Conservation (phyloP, 805 yeast genomes). For the Brettanomyces custersianus region DNA sequence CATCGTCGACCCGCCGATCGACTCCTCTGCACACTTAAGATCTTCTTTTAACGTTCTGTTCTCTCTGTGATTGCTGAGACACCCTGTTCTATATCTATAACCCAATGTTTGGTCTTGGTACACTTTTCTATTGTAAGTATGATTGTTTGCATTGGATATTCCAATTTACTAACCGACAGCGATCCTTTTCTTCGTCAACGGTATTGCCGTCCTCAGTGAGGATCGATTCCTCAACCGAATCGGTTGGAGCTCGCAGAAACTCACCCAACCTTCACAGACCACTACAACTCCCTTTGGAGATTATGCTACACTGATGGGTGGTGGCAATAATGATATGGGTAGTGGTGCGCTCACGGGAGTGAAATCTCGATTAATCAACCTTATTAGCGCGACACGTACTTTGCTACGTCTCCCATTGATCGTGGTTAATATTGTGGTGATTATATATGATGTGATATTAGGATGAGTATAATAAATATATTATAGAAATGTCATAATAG, state of each 20-base stretch:
- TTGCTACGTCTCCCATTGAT: constrained; percentile 49
- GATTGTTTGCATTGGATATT: background rate
- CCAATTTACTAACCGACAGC: constrained; percentile 17
- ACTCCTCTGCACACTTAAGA: too few relatives aligned
- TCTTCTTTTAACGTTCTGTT: too few relatives aligned
- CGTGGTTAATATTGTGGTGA: constrained; percentile 38
- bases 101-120: constrained; percentile 48
- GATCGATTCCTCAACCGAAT: constrained; percentile 44
- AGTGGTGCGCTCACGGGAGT: constrained; percentile 21
- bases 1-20: too few relatives aligned
- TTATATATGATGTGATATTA: constrained; percentile 42
- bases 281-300: constrained; percentile 17
- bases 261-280: constrained; percentile 23
- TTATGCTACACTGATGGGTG: constrained; percentile 10
- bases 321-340: constrained; percentile 4
- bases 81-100: too few relatives aligned
- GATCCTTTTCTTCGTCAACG: constrained; percentile 42
- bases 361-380: constrained; percentile 41
- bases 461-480: too few relatives aligned
- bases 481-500: too few relatives aligned
- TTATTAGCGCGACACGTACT: constrained; percentile 52
- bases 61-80: too few relatives aligned
- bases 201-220: constrained; percentile 51
- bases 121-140: constrained; percentile 35
- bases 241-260: constrained; percentile 28